Percentiles rank a stretch among this genome's conserved stretches.
Evolutionary conservation across 352 stramenopile species (phyloP).

Genomic region (Pythium coloratum): DNA sequence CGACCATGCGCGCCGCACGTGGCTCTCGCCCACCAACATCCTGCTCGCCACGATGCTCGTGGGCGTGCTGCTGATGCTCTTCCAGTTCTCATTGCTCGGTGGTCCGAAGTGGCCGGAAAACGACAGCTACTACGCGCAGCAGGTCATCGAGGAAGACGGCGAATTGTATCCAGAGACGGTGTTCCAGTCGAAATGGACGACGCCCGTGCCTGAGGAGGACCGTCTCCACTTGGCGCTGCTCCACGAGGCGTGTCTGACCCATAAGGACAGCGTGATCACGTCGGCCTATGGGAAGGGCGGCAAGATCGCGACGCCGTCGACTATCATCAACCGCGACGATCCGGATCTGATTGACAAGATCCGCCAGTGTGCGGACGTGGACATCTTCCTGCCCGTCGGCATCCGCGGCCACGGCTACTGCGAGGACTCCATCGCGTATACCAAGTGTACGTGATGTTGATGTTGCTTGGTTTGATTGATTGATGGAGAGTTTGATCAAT

Average conservation of each 20-base stretch:
- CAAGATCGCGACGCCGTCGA: slow-evolving; percentile 11
- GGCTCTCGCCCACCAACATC: slow-evolving; percentile 25
- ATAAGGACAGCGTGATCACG: slow-evolving; percentile 48
- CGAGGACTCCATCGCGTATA: slow-evolving; percentile 62
- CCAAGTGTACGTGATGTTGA: slow-evolving; percentile 44
- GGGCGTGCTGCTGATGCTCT: slow-evolving; percentile 12
- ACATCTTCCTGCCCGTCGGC: slow-evolving; percentile 55
- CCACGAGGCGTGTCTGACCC: slow-evolving; percentile 42
- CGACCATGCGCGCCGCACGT: slow-evolving; percentile 15
- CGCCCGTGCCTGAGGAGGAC: slow-evolving; percentile 21
- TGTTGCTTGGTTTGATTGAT: not conserved
- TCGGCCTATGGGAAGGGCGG: slow-evolving; percentile 16
- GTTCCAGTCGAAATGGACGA: slow-evolving; percentile 12
- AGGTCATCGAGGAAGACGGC: slow-evolving; percentile 10
- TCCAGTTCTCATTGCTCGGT: slow-evolving; percentile 16
- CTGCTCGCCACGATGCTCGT: slow-evolving; percentile 14
- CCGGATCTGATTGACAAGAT: slow-evolving; percentile 44
- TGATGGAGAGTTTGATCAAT: not conserved
- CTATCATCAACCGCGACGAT: slow-evolving; percentile 35
- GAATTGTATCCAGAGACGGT: slow-evolving; percentile 18
- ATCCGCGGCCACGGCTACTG: slow-evolving; percentile 64
- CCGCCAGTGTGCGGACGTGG: slow-evolving; percentile 52
- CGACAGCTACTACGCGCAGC: slow-evolving; percentile 12
- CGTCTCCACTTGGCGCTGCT: slow-evolving; percentile 50
- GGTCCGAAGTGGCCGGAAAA: not conserved